These are phyloP conservation scores for Aspergillus japonicus DNA, from an alignment of 2,329 filamentous ascomycete genomes.

Conservation along the genomic window DNA sequence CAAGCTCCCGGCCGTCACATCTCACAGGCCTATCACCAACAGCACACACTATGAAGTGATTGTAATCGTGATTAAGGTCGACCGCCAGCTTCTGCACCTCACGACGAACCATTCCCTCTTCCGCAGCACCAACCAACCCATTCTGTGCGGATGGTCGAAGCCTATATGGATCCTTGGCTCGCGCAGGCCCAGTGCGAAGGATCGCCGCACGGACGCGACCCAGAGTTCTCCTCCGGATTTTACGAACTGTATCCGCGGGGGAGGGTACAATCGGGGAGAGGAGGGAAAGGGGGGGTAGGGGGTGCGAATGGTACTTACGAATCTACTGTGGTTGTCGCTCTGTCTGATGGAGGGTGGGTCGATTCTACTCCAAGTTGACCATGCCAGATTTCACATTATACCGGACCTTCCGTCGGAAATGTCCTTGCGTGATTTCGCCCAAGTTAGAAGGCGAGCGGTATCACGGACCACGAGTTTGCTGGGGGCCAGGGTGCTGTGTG, in stretches of 20 bases:
- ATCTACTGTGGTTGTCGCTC: too few species aligned
- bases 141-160: slow-evolving; percentile 46
- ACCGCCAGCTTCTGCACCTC: neutral
- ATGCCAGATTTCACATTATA: slow-evolving; percentile 46
- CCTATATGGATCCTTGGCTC: slow-evolving; percentile 40
- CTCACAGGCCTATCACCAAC: neutral
- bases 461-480: slow-evolving; percentile 41
- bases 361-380: slow-evolving; percentile 42
- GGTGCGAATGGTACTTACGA: too few species aligned
- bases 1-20: neutral
- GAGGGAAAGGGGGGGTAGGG: slow-evolving; percentile 30
- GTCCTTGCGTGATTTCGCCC: slow-evolving; percentile 29
- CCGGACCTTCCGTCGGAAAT: slow-evolving; percentile 42
- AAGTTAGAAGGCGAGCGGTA: slow-evolving; percentile 37
- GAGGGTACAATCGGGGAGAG: neutral
- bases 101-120: too few species aligned
- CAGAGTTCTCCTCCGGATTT: neutral
- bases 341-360: slow-evolving; percentile 32
- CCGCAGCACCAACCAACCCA: slow-evolving; percentile 24
- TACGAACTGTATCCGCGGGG: slow-evolving; percentile 1
- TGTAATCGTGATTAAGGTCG: too few species aligned
- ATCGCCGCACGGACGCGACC: slow-evolving; percentile 33
- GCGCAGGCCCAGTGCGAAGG: slow-evolving; percentile 37
- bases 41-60: neutral
- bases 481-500: slow-evolving; percentile 41